phyloP scores from a whole-genome alignment of 2,329 filamentous ascomycete genomes.

The Purpureocillium takamizusanense region DNA sequence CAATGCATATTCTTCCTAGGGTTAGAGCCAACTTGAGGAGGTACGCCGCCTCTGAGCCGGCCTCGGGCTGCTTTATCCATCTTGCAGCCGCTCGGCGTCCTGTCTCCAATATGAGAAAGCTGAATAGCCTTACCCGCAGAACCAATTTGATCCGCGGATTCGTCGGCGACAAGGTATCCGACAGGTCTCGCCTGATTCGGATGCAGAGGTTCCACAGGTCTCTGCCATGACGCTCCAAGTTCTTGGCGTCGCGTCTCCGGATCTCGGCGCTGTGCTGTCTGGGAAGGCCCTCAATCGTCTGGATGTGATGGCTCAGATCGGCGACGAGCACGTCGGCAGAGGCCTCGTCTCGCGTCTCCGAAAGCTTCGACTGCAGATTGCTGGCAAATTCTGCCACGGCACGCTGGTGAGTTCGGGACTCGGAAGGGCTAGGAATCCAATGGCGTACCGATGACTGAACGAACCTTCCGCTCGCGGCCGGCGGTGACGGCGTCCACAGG shows the following conservation, averaged over 20 bases:
- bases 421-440: too few species aligned
- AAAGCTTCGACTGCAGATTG: constrained; percentile 16
- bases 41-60: constrained; percentile 36
- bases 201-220: constrained; percentile 61
- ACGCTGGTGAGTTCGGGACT: neutral
- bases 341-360: constrained; percentile 18
- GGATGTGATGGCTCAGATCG: constrained; percentile 18
- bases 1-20: constrained; percentile 43
- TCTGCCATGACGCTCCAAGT: constrained; percentile 48
- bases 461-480: constrained; percentile 14
- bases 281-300: constrained; percentile 10
- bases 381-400: constrained; percentile 17
- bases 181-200: constrained; percentile 28
- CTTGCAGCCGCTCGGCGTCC: constrained; percentile 26
- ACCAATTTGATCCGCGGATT: constrained; percentile 20
- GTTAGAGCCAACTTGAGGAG: constrained; percentile 61
- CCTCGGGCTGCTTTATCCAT: constrained; percentile 13
- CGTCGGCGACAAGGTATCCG: constrained; percentile 10
- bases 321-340: constrained; percentile 29
- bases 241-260: constrained; percentile 10
- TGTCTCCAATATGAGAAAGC: constrained; percentile 59
- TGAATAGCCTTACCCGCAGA: constrained; percentile 38
- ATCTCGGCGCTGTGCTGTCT: neutral
- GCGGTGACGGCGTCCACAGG: constrained; percentile 6
- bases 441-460: constrained; percentile 12